Evolutionary conservation across 306 rosid species (phyloP).

Genomic region (cucumber (Cucumis sativus)): DNA sequence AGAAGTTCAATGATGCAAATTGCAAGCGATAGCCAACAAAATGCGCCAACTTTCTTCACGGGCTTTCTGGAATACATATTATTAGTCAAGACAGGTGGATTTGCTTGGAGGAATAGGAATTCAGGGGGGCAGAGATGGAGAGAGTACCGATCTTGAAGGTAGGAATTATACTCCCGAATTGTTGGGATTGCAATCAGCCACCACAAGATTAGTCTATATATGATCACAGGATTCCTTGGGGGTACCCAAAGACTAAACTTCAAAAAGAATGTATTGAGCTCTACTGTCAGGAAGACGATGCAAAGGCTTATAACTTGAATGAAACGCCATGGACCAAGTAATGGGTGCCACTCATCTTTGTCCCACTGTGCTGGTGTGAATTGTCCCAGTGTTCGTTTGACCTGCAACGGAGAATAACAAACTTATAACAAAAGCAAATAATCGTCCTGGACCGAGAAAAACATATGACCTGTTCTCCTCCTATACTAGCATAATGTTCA

Average conservation of each 20-base stretch:
- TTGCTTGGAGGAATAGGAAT: not conserved
- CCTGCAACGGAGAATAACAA: slow-evolving; percentile 24
- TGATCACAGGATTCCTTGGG: slow-evolving; percentile 60
- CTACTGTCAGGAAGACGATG: slow-evolving; percentile 77
- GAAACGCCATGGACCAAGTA: slow-evolving; percentile 97
- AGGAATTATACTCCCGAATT: slow-evolving; percentile 88
- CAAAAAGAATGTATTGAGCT: slow-evolving; percentile 78
- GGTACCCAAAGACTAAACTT: slow-evolving; percentile 74
- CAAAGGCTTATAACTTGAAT: slow-evolving; percentile 89
- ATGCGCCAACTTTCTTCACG: slow-evolving; percentile 91
- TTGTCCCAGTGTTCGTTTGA: slow-evolving; percentile 80
- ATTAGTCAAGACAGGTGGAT: not conserved
- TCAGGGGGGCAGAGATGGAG: slow-evolving; percentile 17
- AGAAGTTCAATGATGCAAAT: slow-evolving; percentile 95
- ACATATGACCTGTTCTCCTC: not conserved
- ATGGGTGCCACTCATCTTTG: slow-evolving; percentile 98
- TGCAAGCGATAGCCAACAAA: slow-evolving; percentile 98
- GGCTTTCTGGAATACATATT: slow-evolving; percentile 44
- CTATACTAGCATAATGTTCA: not conserved
- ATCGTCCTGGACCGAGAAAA: not conserved
- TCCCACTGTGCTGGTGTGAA: slow-evolving; percentile 99
- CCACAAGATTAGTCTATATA: slow-evolving; percentile 89
- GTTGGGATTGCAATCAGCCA: slow-evolving; percentile 98
- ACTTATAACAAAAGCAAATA: not conserved
- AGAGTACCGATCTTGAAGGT: slow-evolving; percentile 87